Conservation (phyloP, 305 asterid species). For the Stenogyne calaminthoides region DNA sequence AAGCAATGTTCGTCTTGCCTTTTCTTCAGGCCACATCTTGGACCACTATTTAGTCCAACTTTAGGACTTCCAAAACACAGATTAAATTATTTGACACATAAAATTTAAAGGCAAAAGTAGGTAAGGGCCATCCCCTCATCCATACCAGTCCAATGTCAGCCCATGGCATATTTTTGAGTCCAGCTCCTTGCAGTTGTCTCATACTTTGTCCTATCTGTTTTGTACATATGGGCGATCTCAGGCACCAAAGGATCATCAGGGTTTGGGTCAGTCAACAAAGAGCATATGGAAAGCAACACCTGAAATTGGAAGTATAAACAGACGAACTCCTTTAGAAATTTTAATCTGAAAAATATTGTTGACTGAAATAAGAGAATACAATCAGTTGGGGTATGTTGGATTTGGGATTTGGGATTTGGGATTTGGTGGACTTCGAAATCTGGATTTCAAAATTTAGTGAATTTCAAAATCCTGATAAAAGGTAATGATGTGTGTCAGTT, state of each 20-base stretch:
- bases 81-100: conserved; percentile 43
- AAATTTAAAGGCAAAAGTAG: conserved; percentile 31
- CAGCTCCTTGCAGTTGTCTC: conserved; percentile 97
- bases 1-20: conserved; percentile 31
- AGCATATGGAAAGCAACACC: conserved; percentile 93
- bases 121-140: conserved; percentile 32
- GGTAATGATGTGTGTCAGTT: too few species aligned
- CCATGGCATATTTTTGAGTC: conserved; percentile 95
- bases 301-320: conserved; percentile 28
- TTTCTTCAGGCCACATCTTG: conserved; percentile 32
- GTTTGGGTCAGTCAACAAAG: conserved; percentile 87
- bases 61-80: conserved; percentile 32
- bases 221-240: conserved; percentile 93
- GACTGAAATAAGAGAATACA: background rate
- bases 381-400: background rate
- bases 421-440: too few species aligned
- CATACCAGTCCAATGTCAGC: conserved; percentile 42
- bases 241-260: conserved; percentile 97
- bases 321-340: conserved; percentile 5
- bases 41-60: conserved; percentile 37
- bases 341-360: background rate
- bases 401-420: too few species aligned
- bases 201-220: conserved; percentile 83
- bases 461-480: too few species aligned
- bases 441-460: too few species aligned